Percentiles rank a stretch among this genome's conserved stretches.
phyloP scores from a whole-genome alignment of 2,329 filamentous ascomycete species.

The Fusarium avenaceum region DNA sequence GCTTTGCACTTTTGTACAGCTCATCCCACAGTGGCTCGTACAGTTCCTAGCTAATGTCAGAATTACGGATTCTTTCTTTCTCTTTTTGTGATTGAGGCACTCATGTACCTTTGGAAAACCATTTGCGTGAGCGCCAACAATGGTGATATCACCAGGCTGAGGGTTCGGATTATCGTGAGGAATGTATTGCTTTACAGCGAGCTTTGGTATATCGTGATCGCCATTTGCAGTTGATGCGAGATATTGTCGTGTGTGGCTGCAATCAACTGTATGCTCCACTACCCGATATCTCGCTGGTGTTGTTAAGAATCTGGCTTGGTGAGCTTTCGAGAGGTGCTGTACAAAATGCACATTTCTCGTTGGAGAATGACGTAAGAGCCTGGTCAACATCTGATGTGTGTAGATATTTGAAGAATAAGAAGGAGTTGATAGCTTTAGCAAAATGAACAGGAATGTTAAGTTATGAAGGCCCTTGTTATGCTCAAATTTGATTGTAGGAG shows the following conservation, averaged over 20 bases:
- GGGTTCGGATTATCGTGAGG: background rate
- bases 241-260: constrained; percentile 3
- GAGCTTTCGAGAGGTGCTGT: background rate
- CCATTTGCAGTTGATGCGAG: background rate
- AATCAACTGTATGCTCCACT: background rate
- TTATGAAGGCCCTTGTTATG: background rate
- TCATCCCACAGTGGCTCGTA: constrained; percentile 15
- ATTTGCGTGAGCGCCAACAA: constrained; percentile 5
- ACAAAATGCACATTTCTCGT: too few relatives aligned
- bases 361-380: too few relatives aligned
- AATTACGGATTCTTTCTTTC: too few relatives aligned
- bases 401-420: too few relatives aligned
- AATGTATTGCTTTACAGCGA: constrained; percentile 6
- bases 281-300: background rate
- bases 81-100: rapidly evolving
- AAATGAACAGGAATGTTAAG: background rate
- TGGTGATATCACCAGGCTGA: constrained; percentile 1
- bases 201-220: background rate
- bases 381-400: background rate
- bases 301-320: background rate
- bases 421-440: rapidly evolving
- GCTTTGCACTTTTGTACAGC: background rate
- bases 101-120: constrained; percentile 1
- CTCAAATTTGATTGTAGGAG: background rate
- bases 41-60: background rate